Conservation (phyloP, 305 asterid genomes). For the Coffea humblotiana region DNA sequence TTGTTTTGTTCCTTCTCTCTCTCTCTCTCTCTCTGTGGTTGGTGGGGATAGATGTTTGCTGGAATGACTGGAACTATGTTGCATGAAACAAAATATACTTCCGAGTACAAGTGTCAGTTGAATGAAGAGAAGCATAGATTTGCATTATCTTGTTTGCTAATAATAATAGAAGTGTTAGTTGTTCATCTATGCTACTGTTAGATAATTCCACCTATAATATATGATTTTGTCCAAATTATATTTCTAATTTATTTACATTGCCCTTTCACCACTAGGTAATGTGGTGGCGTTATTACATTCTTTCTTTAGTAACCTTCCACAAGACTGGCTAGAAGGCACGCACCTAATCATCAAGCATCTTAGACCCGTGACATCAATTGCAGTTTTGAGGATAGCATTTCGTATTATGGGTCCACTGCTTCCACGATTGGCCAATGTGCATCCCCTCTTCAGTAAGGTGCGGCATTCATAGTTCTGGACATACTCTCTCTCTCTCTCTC, state of each 20-base stretch:
- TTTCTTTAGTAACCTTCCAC: slow-evolving; percentile 91
- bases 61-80: slow-evolving; percentile 2
- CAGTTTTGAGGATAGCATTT: slow-evolving; percentile 88
- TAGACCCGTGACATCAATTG: slow-evolving; percentile 89
- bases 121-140: neutral
- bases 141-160: neutral
- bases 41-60: neutral
- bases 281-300: slow-evolving; percentile 90
- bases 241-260: slow-evolving; percentile 7
- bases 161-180: neutral
- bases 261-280: slow-evolving; percentile 53
- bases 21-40: neutral
- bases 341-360: slow-evolving; percentile 83
- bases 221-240: slow-evolving; percentile 18
- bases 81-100: neutral
- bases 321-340: slow-evolving; percentile 96
- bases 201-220: neutral
- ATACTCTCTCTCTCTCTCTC: slow-evolving; percentile 1
- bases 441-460: slow-evolving; percentile 87
- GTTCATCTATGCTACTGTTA: neutral
- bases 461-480: neutral
- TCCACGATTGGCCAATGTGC: slow-evolving; percentile 89
- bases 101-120: neutral
- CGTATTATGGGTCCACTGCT: slow-evolving; percentile 98
- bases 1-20: neutral